Percentiles rank a stretch among this genome's conserved stretches.
Evolutionary conservation across 495 filamentous ascomycete genomes (phyloP).

Genomic region (Oidiodendron maius): DNA sequence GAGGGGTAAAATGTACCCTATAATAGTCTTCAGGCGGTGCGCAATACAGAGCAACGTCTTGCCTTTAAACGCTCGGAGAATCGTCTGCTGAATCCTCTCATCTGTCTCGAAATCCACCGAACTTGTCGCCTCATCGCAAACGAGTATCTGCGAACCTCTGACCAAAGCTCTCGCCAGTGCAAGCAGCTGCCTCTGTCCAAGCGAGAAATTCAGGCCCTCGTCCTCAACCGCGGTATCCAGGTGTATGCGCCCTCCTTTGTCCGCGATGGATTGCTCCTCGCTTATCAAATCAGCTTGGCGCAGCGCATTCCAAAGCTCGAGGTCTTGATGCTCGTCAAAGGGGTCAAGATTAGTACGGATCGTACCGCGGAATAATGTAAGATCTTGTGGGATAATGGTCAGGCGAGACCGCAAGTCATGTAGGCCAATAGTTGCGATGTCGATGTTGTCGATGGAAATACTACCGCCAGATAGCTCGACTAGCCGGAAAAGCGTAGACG

Average conservation of each 20-base stretch:
- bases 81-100: slow-evolving; percentile 83
- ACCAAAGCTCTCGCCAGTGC: slow-evolving; percentile 6
- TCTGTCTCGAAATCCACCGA: slow-evolving; percentile 87
- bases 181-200: slow-evolving; percentile 12
- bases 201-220: slow-evolving; percentile 21
- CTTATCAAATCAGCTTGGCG: slow-evolving; percentile 55
- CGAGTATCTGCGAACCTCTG: slow-evolving; percentile 67
- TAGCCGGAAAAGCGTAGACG: slow-evolving; percentile 81
- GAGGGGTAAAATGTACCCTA: too few relatives aligned
- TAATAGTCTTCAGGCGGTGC: slow-evolving; percentile 83
- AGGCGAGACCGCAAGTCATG: slow-evolving; percentile 77
- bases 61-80: slow-evolving; percentile 73
- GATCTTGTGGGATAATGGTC: slow-evolving; percentile 45
- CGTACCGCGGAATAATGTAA: slow-evolving; percentile 28
- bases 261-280: background rate
- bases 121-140: slow-evolving; percentile 28
- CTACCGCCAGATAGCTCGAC: slow-evolving; percentile 70
- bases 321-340: background rate
- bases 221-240: slow-evolving; percentile 69
- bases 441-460: slow-evolving; percentile 79
- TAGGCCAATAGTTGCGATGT: slow-evolving; percentile 75
- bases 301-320: background rate
- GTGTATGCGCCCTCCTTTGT: background rate
- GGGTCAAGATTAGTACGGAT: slow-evolving; percentile 22
- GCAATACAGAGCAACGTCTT: slow-evolving; percentile 88